phyloP scores from a whole-genome alignment of 306 rosid species.

The Delonix regia region DNA sequence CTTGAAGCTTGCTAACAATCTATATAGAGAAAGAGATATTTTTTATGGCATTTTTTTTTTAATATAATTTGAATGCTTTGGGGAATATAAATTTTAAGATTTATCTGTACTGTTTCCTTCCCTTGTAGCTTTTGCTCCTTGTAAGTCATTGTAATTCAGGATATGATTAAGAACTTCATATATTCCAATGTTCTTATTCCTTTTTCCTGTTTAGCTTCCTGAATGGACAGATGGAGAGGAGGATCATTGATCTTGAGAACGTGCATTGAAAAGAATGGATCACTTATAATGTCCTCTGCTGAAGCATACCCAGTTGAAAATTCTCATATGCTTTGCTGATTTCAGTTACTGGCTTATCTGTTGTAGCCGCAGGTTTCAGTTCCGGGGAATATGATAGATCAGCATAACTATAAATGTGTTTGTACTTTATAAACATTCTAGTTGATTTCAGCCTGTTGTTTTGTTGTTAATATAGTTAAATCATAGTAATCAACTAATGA shows the following conservation, averaged over 20 bases:
- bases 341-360: slow-evolving; percentile 21
- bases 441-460: background rate
- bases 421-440: background rate
- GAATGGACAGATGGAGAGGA: slow-evolving; percentile 33
- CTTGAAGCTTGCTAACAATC: too few relatives aligned
- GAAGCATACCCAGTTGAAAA: background rate
- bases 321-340: slow-evolving; percentile 17
- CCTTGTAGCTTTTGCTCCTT: too few relatives aligned
- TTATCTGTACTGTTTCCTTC: too few relatives aligned
- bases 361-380: slow-evolving; percentile 26
- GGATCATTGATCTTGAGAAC: slow-evolving; percentile 32
- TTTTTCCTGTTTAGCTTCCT: background rate
- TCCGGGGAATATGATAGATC: slow-evolving; percentile 23
- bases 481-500: slow-evolving; percentile 3
- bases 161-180: too few relatives aligned
- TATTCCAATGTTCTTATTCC: background rate
- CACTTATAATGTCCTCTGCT: slow-evolving; percentile 15
- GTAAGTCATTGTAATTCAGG: too few relatives aligned
- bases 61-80: too few relatives aligned
- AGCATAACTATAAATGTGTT: background rate
- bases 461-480: background rate
- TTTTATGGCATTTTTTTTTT: too few relatives aligned
- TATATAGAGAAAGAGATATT: too few relatives aligned
- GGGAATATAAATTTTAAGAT: too few relatives aligned
- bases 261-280: slow-evolving; percentile 18